Evolutionary conservation across 2,329 filamentous ascomycete genomes (phyloP), one percentile per base, ranked within the genome.

Genomic region (Cryoendolithus antarcticus): DNA sequence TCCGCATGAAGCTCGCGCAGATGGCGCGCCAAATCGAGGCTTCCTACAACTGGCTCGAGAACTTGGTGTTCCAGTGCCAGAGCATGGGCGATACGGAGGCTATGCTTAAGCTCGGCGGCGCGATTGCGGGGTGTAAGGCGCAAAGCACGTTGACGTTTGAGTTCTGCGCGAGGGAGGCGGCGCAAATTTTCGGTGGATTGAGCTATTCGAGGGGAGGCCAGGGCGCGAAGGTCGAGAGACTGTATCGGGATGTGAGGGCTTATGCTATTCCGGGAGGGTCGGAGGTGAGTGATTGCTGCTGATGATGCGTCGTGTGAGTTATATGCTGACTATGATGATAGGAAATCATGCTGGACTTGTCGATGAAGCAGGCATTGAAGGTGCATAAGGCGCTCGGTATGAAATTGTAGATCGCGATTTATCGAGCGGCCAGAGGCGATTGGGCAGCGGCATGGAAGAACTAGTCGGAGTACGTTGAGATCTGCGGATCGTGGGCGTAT

Each of bases 21-120:
- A 98, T 98, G 91, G 89, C 86, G 3, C 80, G 91, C 41, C 91
- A 96, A 67, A 93, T 96, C 61, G 91, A 98, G 66, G 86, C 91
- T 15, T 84, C 80, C n/a, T 91, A 91, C 68, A 83, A 82, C 64
- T 98, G 91, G 91, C 75, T 96, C 43, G 91, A 98, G 71, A 93
- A 85, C 61, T 68, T 96, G 46, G 80, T 96, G 62, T 95, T 77
- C 70, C 91, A 98, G 66, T 91, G 85, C 67, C 68, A 86, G 64
- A 78, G 78, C 64, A 96, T 96, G 89, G 77, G 78, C 47, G 86
- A 96, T 61, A 86, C 81, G 37, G 86, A 96, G 67, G 89, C 89
- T 43, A 96, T 95, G 86, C 70, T 96, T 54, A 84, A 88, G 52
- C 82, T 98, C 5, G 91, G 91, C 34, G 91, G 91, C 29, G 84